Percentiles rank a stretch among this genome's conserved stretches.
Conservation (phyloP, 208 protist species). For the Trichomonas gallinae region DNA sequence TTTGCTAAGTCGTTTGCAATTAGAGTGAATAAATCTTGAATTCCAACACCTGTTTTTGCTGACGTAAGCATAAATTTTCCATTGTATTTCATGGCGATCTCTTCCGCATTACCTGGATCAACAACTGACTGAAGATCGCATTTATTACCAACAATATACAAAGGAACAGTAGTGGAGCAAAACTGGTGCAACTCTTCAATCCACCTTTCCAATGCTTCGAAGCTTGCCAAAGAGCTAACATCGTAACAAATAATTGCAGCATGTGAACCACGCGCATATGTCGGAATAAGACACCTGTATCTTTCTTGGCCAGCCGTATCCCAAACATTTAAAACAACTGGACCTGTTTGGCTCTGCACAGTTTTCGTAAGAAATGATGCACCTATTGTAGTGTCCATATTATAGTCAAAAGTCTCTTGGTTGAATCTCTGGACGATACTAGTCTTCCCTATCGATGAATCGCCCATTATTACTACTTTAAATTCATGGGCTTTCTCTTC, state of each 20-base stretch:
- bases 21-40: not conserved
- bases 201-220: not conserved
- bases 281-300: not conserved
- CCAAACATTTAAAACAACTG: not conserved
- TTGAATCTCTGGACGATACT: not conserved
- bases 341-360: not conserved
- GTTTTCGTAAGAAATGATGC: not conserved
- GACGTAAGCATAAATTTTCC: not conserved
- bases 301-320: not conserved
- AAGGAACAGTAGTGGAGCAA: not conserved
- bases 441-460: not conserved
- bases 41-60: not conserved
- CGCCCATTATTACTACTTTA: not conserved
- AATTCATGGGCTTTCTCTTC: not conserved
- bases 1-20: not conserved
- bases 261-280: not conserved
- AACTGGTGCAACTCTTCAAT: not conserved
- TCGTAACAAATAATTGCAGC: not conserved
- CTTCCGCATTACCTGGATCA: not conserved
- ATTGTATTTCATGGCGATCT: not conserved
- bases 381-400: not conserved
- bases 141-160: slow-evolving; percentile 4
- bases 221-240: not conserved
- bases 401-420: not conserved
- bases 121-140: not conserved